Base-by-base conservation (phyloP, 495 filamentous ascomycete genomes). In the Lindgomyces ingoldianus region DNA sequence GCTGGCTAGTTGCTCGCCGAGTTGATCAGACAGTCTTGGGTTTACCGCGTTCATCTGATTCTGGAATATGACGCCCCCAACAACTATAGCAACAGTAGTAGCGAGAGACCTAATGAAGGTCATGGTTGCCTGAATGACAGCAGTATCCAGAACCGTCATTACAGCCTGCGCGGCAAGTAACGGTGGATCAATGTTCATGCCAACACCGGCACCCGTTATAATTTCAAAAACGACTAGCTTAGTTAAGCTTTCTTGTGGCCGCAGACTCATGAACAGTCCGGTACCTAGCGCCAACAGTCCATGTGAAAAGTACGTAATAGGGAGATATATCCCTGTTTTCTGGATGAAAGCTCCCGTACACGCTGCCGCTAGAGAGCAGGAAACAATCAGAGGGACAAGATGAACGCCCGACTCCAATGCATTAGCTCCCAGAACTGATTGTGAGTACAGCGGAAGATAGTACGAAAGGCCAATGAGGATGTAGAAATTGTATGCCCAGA, bases 61-160 rank as follows among this genome's bases (percentile, higher is more conserved):
- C 42, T 84, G 81, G 68, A 83, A 85, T 53, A 85, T 77, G 47
- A 85, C 83, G 4, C 80, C 81, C 18, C 83, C 83, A 49, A 85
- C 72, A 26, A 85, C 83, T 48, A 85, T 78, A 45, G 79, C 79
- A 39, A 82, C 80, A n/a, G 79, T 73, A 11, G 80, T 77, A 3
- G 81, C 75, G 54, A 84, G 70, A 44, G 82, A 78, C 53, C 83
- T 78, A 22, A 81, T 60, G 67, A 85, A 85, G 51, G 75, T 74
- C 62, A 84, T 83, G 8, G 81, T 81, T 4, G 83, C 76, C 6
- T 79, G 81, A 33, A 79, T 80, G 19, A 79, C 77, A 18, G 83
- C 83, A 69, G 82, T 82, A 60, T 85, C 83, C 24, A 71, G 65
- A 4, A 45, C 47, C 2, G 53, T 33, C 19, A 60, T 52, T 4